phyloP scores from a whole-genome alignment of 176 grass and related monocot genomes.

The Elaeis guineensis region DNA sequence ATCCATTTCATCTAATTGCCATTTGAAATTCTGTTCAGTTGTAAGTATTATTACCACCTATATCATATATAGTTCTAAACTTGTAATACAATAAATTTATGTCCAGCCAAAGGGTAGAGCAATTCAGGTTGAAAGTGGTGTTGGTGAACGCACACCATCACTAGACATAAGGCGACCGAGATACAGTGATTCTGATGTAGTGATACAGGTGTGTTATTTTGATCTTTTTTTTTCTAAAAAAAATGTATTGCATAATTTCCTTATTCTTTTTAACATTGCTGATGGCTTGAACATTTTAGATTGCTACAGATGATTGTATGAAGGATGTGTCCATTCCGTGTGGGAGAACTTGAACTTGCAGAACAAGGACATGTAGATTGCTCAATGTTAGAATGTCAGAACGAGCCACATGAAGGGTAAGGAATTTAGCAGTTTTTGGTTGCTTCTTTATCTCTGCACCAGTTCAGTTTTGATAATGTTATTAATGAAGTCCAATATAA shows the following conservation, averaged over 20 bases:
- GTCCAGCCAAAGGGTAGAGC: constrained; percentile 64
- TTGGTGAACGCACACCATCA: constrained; percentile 53
- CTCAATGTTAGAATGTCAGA: constrained; percentile 29
- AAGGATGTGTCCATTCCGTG: constrained; percentile 29
- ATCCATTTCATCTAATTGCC: background rate
- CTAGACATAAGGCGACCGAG: constrained; percentile 50
- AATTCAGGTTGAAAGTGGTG: constrained; percentile 57
- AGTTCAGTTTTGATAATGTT: no score
- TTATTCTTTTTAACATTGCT: constrained; percentile 10
- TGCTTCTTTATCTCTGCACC: background rate
- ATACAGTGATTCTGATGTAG: constrained; percentile 70
- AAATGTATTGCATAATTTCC: constrained; percentile 6
- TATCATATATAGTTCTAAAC: no score
- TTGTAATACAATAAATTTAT: background rate
- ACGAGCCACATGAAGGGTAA: constrained; percentile 45
- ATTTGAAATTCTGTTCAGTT: no score
- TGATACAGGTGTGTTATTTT: constrained; percentile 60
- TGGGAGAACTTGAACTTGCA: background rate
- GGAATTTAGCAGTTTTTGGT: background rate
- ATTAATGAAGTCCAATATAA: no score
- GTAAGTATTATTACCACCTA: no score
- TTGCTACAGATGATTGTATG: constrained; percentile 28
- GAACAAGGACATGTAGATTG: constrained; percentile 4
- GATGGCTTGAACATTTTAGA: constrained; percentile 27
- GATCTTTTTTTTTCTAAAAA: background rate